A percentile compares a stretch with the other conserved stretches of the same genome.
phyloP scores from a whole-genome alignment of 2,329 filamentous ascomycete species.

The Calonectria pseudoreteaudii region DNA sequence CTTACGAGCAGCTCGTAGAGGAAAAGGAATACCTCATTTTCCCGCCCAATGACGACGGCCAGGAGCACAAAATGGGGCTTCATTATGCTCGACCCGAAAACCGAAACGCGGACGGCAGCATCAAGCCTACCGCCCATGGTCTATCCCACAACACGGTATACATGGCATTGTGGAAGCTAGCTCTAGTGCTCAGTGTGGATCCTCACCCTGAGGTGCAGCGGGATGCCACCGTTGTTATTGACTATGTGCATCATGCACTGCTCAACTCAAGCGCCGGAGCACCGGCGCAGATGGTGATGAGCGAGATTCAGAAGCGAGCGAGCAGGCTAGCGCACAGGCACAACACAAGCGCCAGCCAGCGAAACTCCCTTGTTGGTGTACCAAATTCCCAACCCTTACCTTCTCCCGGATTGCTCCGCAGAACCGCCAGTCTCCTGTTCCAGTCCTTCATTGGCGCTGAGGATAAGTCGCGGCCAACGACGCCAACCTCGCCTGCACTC shows the following conservation, averaged over 20 bases:
- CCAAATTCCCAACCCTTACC: conserved; percentile 58
- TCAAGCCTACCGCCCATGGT: conserved; percentile 67
- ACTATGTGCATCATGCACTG: conserved; percentile 84
- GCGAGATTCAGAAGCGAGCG: conserved; percentile 73
- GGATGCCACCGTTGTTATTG: conserved; percentile 86
- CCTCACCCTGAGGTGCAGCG: conserved; percentile 93
- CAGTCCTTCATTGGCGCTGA: conserved; percentile 67
- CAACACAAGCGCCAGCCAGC: conserved; percentile 55
- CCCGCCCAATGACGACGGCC: conserved; percentile 66
- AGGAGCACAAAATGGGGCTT: conserved; percentile 71
- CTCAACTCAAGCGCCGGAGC: conserved; percentile 81
- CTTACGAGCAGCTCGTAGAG: conserved; percentile 89
- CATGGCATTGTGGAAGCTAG: conserved; percentile 93
- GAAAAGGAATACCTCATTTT: conserved; percentile 78
- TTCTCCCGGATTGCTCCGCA: conserved; percentile 69
- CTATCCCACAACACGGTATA: conserved; percentile 91
- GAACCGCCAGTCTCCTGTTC: conserved; percentile 74
- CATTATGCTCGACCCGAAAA: conserved; percentile 70
- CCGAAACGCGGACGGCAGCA: conserved; percentile 67
- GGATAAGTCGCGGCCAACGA: conserved; percentile 52
- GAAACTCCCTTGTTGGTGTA: conserved; percentile 54
- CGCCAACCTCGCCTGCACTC: conserved; percentile 43
- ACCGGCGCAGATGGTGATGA: conserved; percentile 77
- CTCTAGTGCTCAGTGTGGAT: conserved; percentile 90
- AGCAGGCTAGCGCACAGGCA: conserved; percentile 60